Evolutionary conservation across 2,329 filamentous ascomycete genomes (phyloP).

Genomic region (Aspergillus udagawae): DNA sequence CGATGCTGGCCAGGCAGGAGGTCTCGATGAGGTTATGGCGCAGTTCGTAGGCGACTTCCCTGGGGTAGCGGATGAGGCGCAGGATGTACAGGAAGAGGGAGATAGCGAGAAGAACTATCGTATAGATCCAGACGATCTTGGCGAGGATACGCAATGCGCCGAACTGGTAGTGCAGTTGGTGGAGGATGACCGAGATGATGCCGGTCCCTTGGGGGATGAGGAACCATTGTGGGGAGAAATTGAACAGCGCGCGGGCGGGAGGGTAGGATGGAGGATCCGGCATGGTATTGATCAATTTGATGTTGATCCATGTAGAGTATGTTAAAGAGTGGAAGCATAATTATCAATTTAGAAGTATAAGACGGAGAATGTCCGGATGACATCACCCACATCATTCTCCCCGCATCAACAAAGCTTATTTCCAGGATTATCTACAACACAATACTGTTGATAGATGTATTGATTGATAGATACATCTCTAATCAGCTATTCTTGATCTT

Average conservation of each 20-base stretch:
- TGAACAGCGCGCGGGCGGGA: conserved; percentile 22
- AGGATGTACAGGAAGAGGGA: conserved; percentile 29
- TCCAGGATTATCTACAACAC: too few species aligned
- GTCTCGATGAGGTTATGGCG: conserved; percentile 31
- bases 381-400: neutral
- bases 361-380: neutral
- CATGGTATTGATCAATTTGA: too few species aligned
- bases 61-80: conserved; percentile 29
- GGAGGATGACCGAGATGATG: conserved; percentile 34
- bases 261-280: conserved; percentile 1
- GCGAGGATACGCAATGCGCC: conserved; percentile 32
- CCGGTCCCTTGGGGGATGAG: conserved; percentile 38
- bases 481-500: too few species aligned
- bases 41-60: conserved; percentile 27
- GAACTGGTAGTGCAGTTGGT: conserved; percentile 41
- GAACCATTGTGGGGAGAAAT: conserved; percentile 37
- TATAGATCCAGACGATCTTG: conserved; percentile 38
- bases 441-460: too few species aligned
- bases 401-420: too few species aligned
- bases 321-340: too few species aligned
- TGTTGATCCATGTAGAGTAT: too few species aligned
- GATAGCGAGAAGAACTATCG: conserved; percentile 29
- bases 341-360: too few species aligned
- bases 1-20: conserved; percentile 37
- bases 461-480: too few species aligned